Conservation (phyloP, 129 eudicot genomes). For the Lactuca saligna region DNA sequence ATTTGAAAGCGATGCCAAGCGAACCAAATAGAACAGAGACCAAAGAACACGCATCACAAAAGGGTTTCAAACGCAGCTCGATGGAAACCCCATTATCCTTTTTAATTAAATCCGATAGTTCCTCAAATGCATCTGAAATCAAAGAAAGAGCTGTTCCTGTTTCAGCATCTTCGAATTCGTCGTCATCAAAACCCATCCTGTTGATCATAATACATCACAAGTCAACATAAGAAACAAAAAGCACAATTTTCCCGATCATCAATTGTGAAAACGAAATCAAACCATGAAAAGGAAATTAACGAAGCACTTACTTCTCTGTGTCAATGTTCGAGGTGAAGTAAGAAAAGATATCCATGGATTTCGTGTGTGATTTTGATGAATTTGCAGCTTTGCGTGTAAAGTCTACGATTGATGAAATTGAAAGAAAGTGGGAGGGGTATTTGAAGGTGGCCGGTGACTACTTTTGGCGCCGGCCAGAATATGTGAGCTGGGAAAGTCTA, state of each 20-base stretch:
- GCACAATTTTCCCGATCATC: neutral
- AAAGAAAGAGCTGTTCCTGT: conserved; percentile 49
- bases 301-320: conserved; percentile 20
- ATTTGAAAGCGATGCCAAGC: conserved; percentile 79
- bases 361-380: conserved; percentile 5
- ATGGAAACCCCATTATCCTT: conserved; percentile 29
- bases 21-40: conserved; percentile 79
- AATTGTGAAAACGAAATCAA: neutral
- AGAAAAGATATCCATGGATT: conserved; percentile 35
- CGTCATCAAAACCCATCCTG: conserved; percentile 32
- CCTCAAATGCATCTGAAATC: conserved; percentile 74
- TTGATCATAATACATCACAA: conserved; percentile 1
- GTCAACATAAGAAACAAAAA: neutral
- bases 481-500: conserved; percentile 33
- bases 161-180: conserved; percentile 37
- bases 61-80: conserved; percentile 65
- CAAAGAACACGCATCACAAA: conserved; percentile 79
- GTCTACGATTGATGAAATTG: neutral
- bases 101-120: conserved; percentile 49
- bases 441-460: conserved; percentile 38
- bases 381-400: neutral
- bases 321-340: conserved; percentile 33
- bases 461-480: conserved; percentile 32
- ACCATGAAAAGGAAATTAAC: neutral
- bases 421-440: conserved; percentile 18